These are phyloP conservation scores for Paramecium sonneborni DNA, from an alignment of 73 alveolate genomes.

Conservation along the genomic window DNA sequence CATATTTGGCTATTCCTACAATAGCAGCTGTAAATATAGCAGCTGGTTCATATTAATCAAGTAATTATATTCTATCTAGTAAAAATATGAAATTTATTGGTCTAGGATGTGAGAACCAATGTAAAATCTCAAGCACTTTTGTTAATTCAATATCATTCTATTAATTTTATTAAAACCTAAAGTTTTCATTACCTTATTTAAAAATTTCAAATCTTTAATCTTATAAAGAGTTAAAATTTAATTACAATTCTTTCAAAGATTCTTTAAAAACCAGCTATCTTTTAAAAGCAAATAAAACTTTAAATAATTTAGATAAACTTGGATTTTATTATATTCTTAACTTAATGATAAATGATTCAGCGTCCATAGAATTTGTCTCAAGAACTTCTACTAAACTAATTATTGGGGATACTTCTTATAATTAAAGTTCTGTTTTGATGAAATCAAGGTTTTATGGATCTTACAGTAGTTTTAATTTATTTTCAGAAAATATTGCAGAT, in stretches of 20 bases:
- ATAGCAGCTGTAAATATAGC: constrained; percentile 19
- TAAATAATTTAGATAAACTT: neutral
- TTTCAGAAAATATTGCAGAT: neutral
- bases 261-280: neutral
- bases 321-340: neutral
- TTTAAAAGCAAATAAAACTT: constrained; percentile 1
- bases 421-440: neutral
- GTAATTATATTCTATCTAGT: neutral
- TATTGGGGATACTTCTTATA: neutral
- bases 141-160: neutral
- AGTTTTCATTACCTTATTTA: neutral
- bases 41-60: constrained; percentile 16
- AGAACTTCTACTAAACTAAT: neutral
- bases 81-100: neutral
- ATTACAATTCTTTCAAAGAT: neutral
- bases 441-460: neutral
- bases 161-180: neutral
- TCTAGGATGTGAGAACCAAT: constrained; percentile 2
- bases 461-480: neutral
- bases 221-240: neutral
- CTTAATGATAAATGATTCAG: neutral
- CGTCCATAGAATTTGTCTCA: neutral
- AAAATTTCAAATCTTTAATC: neutral
- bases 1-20: constrained; percentile 37
- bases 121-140: neutral